These are phyloP conservation scores for Alternaria longipes DNA, from an alignment of 2,329 filamentous ascomycete genomes.

Conservation along the genomic window DNA sequence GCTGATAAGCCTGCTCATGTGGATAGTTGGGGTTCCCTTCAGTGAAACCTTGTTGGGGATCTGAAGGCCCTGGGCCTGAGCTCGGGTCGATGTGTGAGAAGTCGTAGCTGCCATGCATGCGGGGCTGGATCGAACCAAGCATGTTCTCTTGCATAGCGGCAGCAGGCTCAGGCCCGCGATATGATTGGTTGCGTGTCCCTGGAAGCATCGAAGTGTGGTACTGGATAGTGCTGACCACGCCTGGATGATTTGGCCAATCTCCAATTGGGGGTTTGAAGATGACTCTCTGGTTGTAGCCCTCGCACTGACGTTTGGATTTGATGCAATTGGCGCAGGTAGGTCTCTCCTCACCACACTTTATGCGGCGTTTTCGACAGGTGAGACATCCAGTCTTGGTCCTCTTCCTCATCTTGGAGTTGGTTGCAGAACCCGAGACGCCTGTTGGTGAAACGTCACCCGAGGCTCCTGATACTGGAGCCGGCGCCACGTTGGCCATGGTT, in stretches of 20 bases:
- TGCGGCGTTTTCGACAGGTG: slow-evolving; percentile 91
- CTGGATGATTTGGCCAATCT: slow-evolving; percentile 55
- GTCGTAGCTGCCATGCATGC: slow-evolving; percentile 38
- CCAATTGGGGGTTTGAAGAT: slow-evolving; percentile 79
- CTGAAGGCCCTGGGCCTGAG: slow-evolving; percentile 17
- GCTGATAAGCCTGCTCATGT: slow-evolving; percentile 40
- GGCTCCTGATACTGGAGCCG: slow-evolving; percentile 30
- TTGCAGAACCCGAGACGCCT: slow-evolving; percentile 24
- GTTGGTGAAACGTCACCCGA: slow-evolving; percentile 44
- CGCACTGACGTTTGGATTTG: slow-evolving; percentile 84
- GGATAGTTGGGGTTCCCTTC: slow-evolving; percentile 29
- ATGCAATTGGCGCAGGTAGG: slow-evolving; percentile 85
- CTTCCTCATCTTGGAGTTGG: slow-evolving; percentile 51
- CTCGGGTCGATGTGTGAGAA: slow-evolving; percentile 34
- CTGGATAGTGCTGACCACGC: slow-evolving; percentile 49
- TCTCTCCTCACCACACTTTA: slow-evolving; percentile 94
- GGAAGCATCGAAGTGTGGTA: slow-evolving; percentile 53
- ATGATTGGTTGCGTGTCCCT: slow-evolving; percentile 39
- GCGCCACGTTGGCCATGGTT: slow-evolving; percentile 36
- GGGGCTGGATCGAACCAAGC: slow-evolving; percentile 42
- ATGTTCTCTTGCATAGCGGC: slow-evolving; percentile 30
- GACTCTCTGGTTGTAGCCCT: slow-evolving; percentile 83
- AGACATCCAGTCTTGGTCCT: slow-evolving; percentile 92
- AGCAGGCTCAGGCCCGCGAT: slow-evolving; percentile 22
- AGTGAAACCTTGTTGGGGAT: slow-evolving; percentile 27